Base-by-base conservation (phyloP, 1,284 basidiomycete species). In the Phellopilus nigrolimitatus region DNA sequence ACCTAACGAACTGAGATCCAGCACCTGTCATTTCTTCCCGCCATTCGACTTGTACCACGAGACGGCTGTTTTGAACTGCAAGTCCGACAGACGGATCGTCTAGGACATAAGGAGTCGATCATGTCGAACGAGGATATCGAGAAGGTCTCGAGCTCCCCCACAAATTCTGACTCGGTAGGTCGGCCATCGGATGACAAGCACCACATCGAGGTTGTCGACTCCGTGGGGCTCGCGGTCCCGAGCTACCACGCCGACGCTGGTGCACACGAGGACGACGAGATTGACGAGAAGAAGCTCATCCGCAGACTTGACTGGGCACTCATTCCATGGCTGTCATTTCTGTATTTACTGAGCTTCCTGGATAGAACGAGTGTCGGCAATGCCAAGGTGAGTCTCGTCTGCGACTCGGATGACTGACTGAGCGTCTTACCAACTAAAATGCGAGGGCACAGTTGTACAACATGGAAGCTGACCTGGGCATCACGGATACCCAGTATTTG, bases 301-400 rank as follows among this genome's bases (percentile, higher is more conserved):
- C 71, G 82, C 57, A 87, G 83, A 64, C 71, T 88, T 36, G 84
- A 87, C 64, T 62, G 73, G 53, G 72, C 75, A 15, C 72, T 85
- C 53, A 72, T 85, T 37, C 83, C 84, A 10, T 86, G 82, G 82
- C 62, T 85, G 43, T 78, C 82, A 15, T 74, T 91, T 54, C 66
- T 91, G 55, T 91, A 89, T 66, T 71, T 90, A 31, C 70, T 90
- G 39, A 83, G 82, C 57, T 86, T 86, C 67, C 66, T 84, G 44
- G 89, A 91, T 67, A 78, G 89, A 51, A 84, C 86, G 36, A 88
- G 84, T 59, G 87, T 91, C 58, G 89, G 88, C 63, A 91, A 91
- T 67, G 86, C 86, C 9, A 82, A 80, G 68, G 80, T 86, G 53
- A 50, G 64, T 54, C 10, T 13, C 43, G 17, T 40, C 37, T 12